Base-by-base conservation (phyloP, 1,284 basidiomycete genomes). In the Tremellales sp. region DNA sequence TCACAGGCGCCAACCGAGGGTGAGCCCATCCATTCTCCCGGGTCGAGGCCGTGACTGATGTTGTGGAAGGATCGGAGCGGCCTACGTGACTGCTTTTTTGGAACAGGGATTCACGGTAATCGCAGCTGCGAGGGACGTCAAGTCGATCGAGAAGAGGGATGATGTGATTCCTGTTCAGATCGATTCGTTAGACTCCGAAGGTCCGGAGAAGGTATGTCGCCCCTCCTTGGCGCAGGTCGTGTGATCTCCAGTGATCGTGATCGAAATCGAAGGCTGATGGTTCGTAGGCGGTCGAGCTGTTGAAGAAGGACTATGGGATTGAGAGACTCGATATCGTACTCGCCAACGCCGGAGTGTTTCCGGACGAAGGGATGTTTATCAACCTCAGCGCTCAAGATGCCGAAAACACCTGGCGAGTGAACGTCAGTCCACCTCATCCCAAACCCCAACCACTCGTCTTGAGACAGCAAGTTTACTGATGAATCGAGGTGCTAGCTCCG, bases 281-380 rank as follows among this genome's bases (percentile, higher is more conserved):
- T 10, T 8, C n/a, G 10, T 17, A 57, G 54, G 55, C 52, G 2
- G 48, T 54, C 15, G 41, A 48, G 31, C 40, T 52, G 43, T 37
- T 61, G 25, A 51, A 56, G 27, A 27, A 22, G 19, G 40, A 50
- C 33, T 33, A 56, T 10, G 52, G 52, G 8, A 51, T 56, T n/a
- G 17, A 39, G 25, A 47, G 42, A 13, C 22, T 61, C 36, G 56
- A 58, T 39, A 49, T 58, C 21, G 53, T 60, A 13, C 45, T 61
- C 24, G 54, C 57, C 40, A 61, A 61, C 40, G 57, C 60, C 13
- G 60, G 48, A 21, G 36, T 53, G 33, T 43, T 49, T 27, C 5
- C 29, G 7, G 22, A 46, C 5, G 44, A 19, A 15, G 12, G 29
- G 2, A 8, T 31, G 29, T 51, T 54, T 37, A 39, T 22, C 13